Evolutionary conservation across 257 asterid genomes (phyloP), one percentile per base, ranked within the genome.

Genomic region (Przewalskia tangutica): DNA sequence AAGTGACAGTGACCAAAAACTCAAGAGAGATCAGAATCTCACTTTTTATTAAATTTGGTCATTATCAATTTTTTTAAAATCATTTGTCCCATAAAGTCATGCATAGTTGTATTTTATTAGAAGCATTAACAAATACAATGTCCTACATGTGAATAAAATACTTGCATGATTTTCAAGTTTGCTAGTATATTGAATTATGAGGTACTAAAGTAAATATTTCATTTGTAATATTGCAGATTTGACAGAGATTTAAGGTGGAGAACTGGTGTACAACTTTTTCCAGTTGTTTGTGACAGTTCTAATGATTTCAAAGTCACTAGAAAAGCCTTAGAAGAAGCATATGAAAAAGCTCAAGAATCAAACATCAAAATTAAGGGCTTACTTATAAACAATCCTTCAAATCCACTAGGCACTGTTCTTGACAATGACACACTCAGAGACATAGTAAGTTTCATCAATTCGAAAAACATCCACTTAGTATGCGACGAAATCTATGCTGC

Each of bases 401-500:
- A 94, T 77, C 98, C 98, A 32, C 65, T 94, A 36, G 97, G 98
- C 84, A 94, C 96, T 0, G 85, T 93, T 0, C 84, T 94, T 8
- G 95, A 92, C 85, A 83, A 85, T 10, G 89, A 90, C 7, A 85
- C 96, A 4, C 34, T 94, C 34, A 51, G 51, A 10, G 92, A 88
- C 7, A 81, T 90, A 0, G 63, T 92, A 1, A 54, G 13, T 53
- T 94, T 94, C 89, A 86, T 75, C 40, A 79, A 85, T 20, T 86
- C 85, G 34, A 89, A 93, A 16, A 82, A 85, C n/a, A 92, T 94
- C 78, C 98, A 94, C 86, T 70, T 93, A 1, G 85, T 94, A 17
- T 91, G 95, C 87, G 98, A 94, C 56, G 98, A 94, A 32, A 93
- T 94, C 65, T 94, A 94, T 86, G 91, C 98, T 7, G 97, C 95